Percentiles rank a stretch among this genome's conserved stretches.
Evolutionary conservation across 768 basidiomycete genomes (phyloP).

Genomic region (Termitomyces sp.): DNA sequence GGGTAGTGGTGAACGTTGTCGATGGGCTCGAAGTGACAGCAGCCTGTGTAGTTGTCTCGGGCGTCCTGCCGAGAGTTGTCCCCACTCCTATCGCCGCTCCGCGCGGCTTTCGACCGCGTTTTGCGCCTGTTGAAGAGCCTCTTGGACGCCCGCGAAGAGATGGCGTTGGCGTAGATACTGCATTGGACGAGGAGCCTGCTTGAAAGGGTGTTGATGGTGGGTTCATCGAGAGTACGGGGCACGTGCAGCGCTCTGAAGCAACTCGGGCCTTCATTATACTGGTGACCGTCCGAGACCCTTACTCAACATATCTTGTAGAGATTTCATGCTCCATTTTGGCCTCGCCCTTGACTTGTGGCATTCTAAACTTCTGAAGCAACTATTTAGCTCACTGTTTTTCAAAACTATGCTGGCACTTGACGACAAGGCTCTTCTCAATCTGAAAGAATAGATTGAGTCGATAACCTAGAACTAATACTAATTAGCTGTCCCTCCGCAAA

Average conservation of each 20-base stretch:
- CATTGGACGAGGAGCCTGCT: neutral
- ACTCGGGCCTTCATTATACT: no score
- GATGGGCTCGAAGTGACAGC: neutral
- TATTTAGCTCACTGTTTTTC: no score
- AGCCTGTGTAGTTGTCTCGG: neutral
- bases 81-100: constrained; percentile 25
- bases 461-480: no score
- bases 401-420: no score
- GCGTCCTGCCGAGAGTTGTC: neutral
- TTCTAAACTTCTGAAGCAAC: no score
- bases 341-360: no score
- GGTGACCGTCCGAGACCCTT: no score
- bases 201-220: constrained; percentile 12
- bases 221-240: constrained; percentile 9
- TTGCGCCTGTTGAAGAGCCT: constrained; percentile 31
- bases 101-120: constrained; percentile 48
- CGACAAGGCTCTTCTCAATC: no score
- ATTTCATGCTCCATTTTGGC: no score
- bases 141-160: constrained; percentile 29
- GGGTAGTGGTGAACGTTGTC: neutral
- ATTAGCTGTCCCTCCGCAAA: no score
- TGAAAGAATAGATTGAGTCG: no score
- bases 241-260: neutral
- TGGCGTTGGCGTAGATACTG: constrained; percentile 9
- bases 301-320: no score